Evolutionary conservation across 1,284 basidiomycete genomes (phyloP).

Genomic region (Paramarasmius palmivorus): DNA sequence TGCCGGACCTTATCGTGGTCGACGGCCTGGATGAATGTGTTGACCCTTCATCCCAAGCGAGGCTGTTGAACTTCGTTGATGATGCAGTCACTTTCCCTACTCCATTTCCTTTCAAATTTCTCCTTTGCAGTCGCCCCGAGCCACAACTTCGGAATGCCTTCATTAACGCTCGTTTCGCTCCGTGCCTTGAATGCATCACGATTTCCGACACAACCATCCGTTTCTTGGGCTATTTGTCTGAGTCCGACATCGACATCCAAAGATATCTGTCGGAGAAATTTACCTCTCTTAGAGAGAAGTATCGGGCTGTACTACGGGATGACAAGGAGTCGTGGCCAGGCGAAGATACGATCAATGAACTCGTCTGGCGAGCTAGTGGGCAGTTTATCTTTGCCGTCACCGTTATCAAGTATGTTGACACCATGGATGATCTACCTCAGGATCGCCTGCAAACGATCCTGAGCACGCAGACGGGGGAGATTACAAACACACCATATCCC

Average conservation of each 20-base stretch:
- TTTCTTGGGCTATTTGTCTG: no score
- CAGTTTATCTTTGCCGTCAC: neutral
- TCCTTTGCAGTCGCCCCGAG: neutral
- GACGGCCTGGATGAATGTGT: no score
- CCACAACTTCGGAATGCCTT: neutral
- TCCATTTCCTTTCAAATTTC: no score
- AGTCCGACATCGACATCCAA: no score
- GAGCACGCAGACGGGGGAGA: neutral
- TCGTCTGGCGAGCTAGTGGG: neutral
- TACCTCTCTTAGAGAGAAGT: neutral
- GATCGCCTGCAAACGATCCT: neutral
- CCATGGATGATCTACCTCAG: neutral
- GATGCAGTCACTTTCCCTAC: neutral
- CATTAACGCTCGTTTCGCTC: neutral
- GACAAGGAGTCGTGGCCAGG: neutral
- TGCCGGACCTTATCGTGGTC: neutral
- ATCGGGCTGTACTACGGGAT: neutral
- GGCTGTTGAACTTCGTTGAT: neutral
- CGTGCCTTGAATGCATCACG: neutral
- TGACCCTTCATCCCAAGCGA: neutral
- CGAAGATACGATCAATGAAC: neutral
- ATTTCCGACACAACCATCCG: neutral
- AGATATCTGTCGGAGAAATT: neutral
- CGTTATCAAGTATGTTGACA: neutral
- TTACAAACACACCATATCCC: neutral